Percentiles rank a stretch among this genome's conserved stretches.
Evolutionary conservation across 2,329 filamentous ascomycete species (phyloP).

Genomic region (Arthrobotrys megalospora): DNA sequence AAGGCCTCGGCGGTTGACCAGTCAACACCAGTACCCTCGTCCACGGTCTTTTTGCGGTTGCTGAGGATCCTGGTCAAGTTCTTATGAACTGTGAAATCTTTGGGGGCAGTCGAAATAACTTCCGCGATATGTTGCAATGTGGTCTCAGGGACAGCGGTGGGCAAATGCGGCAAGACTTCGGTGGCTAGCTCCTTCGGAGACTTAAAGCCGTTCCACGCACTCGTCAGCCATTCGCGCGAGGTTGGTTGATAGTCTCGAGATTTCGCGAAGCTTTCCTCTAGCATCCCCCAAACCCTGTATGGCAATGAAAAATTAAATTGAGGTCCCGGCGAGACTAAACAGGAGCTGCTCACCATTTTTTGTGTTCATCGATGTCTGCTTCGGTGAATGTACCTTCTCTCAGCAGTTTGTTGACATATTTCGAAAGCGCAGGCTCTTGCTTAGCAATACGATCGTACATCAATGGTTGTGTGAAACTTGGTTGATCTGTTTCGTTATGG

Average conservation of each 20-base stretch:
- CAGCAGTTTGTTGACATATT: conserved; percentile 91
- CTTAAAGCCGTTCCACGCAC: conserved; percentile 99
- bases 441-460: conserved; percentile 99
- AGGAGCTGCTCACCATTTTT: conserved; percentile 79
- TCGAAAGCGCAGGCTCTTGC: conserved; percentile 87
- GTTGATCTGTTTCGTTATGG: conserved; percentile 99
- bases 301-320: not conserved
- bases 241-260: conserved; percentile 98
- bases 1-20: conserved; percentile 97
- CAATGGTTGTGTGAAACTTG: conserved; percentile 97
- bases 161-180: conserved; percentile 91
- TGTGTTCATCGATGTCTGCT: conserved; percentile 98
- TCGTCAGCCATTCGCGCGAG: conserved; percentile 98
- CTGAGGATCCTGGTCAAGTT: conserved; percentile 97
- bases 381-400: conserved; percentile 95
- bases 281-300: conserved; percentile 87
- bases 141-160: conserved; percentile 82
- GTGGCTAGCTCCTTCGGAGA: conserved; percentile 96
- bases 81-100: conserved; percentile 89
- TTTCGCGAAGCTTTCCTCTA: conserved; percentile 96
- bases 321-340: not conserved
- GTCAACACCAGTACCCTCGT: conserved; percentile 94
- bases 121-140: conserved; percentile 85
- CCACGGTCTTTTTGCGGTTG: conserved; percentile 86
- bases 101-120: conserved; percentile 82